Base-by-base conservation (phyloP, 345 rosid species). In the Pugionium cornutum region DNA sequence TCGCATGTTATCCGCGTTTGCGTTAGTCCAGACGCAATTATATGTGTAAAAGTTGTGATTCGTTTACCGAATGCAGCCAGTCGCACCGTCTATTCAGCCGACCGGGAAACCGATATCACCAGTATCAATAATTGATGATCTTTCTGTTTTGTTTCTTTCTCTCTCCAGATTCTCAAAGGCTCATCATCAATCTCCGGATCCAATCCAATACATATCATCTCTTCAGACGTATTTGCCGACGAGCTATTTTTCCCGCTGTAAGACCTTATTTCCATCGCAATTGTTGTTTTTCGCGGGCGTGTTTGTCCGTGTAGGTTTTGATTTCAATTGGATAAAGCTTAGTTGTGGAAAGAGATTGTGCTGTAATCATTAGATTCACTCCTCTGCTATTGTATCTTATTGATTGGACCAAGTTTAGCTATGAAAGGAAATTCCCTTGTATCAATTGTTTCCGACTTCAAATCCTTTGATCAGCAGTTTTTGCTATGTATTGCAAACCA, bases 21-120 rank as follows among this genome's bases (percentile, higher is more conserved):
- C 59, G 57, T 26, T 46, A 2, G 18, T 9, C 61, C 10, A 6
- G 41, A 28, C 67, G 62, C 67, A 40, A 26, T 10, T 5, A 45
- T 6, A 42, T 59, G 6, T 40, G 18, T 18, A 18, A 41, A 36
- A 50, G 59, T 50, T 62, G 69, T 53, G 32, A 53, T 34, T 44
- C 2, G 5, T 43, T 76, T 6, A 86, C 86, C 84, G 62, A 8
- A 47, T 30, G 61, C 53, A 74, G 53, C 84, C 86, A 73, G 89
- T 87, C 46, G 49, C 61, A 41, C 26, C 68, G 63, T 58, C 8
- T 10, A 29, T 50, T 43, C 10, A 74, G 9, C 51, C 26, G 43
- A 61, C 68, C 6, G 32, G 44, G 9, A 56, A 44, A 74, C 85
- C 73, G 83, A 77, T 58, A 26, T 61, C 39, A 39, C 81, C 69